A percentile compares a stretch with the other conserved stretches of the same genome.
Evolutionary conservation across 1,139 yeast species (phyloP).

Genomic region (Kurtzmaniella natalensis): DNA sequence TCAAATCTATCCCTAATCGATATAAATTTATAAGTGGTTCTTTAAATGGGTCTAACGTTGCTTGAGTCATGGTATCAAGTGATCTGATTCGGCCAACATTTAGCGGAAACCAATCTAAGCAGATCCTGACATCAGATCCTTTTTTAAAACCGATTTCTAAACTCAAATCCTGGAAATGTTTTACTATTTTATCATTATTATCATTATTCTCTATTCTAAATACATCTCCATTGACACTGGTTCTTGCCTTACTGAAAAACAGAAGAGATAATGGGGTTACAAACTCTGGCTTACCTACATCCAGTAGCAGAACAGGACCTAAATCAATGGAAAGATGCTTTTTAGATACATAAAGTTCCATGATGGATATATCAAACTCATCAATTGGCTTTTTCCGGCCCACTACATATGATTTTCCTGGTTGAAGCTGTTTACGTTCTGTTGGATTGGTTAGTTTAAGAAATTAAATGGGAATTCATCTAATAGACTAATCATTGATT

Average conservation of each 20-base stretch:
- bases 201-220: conserved; percentile 18
- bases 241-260: conserved; percentile 28
- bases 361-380: conserved; percentile 13
- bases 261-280: conserved; percentile 19
- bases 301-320: conserved; percentile 9
- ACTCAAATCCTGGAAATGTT: conserved; percentile 14
- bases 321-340: conserved; percentile 23
- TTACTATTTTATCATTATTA: conserved; percentile 11
- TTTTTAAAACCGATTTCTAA: conserved; percentile 19
- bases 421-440: conserved; percentile 12
- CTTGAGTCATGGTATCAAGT: not conserved
- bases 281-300: conserved; percentile 9
- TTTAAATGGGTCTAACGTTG: conserved; percentile 2
- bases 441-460: not conserved
- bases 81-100: conserved; percentile 12
- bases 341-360: conserved; percentile 26
- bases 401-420: conserved; percentile 19
- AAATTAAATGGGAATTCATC: too few species aligned
- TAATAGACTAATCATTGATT: too few species aligned
- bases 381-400: conserved; percentile 23
- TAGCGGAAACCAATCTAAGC: conserved; percentile 23
- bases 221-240: conserved; percentile 24
- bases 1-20: conserved; percentile 19
- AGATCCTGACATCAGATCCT: conserved; percentile 13
- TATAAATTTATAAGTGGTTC: conserved; percentile 9